Percentiles rank a stretch among this genome's conserved stretches.
These are phyloP conservation scores for Microbotryum intermedium DNA, from an alignment of 1,284 basidiomycete species.

Conservation along the genomic window DNA sequence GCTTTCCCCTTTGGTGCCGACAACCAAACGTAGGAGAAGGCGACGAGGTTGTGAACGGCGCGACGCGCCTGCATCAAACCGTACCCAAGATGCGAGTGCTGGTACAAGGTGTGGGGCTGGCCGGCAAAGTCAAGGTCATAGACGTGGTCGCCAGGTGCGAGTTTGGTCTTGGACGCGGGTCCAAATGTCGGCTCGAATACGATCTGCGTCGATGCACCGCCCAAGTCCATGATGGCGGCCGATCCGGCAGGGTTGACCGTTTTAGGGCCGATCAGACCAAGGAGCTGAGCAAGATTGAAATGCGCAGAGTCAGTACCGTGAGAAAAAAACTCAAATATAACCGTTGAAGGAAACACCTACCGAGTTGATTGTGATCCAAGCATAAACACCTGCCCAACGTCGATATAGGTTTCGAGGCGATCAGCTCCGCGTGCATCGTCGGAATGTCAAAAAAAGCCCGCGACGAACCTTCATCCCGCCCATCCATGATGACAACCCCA, in stretches of 20 bases:
- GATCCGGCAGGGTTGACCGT: constrained; percentile 47
- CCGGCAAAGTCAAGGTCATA: constrained; percentile 75
- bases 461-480: constrained; percentile 71
- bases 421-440: background rate
- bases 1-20: constrained; percentile 30
- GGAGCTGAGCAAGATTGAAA: constrained; percentile 41
- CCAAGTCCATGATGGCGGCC: constrained; percentile 92
- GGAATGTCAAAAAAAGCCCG: background rate
- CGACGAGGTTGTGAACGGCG: constrained; percentile 79
- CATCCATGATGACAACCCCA: constrained; percentile 87
- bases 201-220: constrained; percentile 95
- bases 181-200: constrained; percentile 80
- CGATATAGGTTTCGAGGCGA: background rate
- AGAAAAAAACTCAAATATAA: background rate
- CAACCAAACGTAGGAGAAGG: constrained; percentile 62
- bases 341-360: constrained; percentile 26
- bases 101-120: constrained; percentile 65
- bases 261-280: constrained; percentile 58
- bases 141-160: constrained; percentile 87
- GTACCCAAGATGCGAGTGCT: constrained; percentile 93
- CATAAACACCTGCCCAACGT: constrained; percentile 56
- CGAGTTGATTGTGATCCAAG: constrained; percentile 98
- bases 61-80: constrained; percentile 84
- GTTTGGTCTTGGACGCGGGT: constrained; percentile 43
- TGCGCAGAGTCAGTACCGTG: background rate